Evolutionary conservation across 1,139 yeast species (phyloP).

Genomic region (Debaryomyces psychrophilus): DNA sequence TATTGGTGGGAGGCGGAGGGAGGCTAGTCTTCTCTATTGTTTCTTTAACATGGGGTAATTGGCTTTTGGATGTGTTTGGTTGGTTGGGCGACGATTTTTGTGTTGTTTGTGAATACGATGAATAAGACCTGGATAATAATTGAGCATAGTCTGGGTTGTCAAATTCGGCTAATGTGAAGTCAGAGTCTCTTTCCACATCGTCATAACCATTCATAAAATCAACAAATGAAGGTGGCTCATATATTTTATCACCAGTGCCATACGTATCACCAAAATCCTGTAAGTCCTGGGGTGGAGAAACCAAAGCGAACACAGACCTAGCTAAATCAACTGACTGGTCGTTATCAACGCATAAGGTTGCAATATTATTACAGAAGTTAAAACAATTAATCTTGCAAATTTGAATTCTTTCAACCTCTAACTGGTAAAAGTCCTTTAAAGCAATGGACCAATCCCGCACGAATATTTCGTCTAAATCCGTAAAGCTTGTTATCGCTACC

Average conservation of each 20-base stretch:
- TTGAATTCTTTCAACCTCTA: constrained; percentile 80
- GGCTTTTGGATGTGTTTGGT: constrained; percentile 3
- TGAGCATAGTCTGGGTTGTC: constrained; percentile 41
- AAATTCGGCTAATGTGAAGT: constrained; percentile 33
- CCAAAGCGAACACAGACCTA: constrained; percentile 67
- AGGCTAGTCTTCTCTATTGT: constrained; percentile 10
- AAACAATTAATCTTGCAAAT: constrained; percentile 77
- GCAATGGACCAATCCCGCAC: constrained; percentile 77
- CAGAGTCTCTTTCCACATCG: constrained; percentile 23
- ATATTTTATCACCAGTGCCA: constrained; percentile 70
- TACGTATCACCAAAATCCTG: constrained; percentile 54
- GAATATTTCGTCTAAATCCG: constrained; percentile 73
- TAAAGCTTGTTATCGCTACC: constrained; percentile 57
- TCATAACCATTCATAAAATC: constrained; percentile 45
- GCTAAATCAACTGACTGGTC: constrained; percentile 77
- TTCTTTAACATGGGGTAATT: constrained; percentile 15
- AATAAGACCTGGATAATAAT: constrained; percentile 38
- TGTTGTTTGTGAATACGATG: constrained; percentile 28
- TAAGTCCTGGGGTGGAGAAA: constrained; percentile 66
- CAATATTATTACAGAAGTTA: constrained; percentile 77
- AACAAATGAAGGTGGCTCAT: constrained; percentile 53
- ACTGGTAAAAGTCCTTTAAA: constrained; percentile 67
- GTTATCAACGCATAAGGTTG: constrained; percentile 76
- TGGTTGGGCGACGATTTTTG: constrained; percentile 9
- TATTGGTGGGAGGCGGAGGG: constrained; percentile 18